A percentile compares a stretch with the other conserved stretches of the same genome.
Evolutionary conservation across 805 yeast genomes (phyloP).

Genomic region (Wickerhamiella vanderwaltii): DNA sequence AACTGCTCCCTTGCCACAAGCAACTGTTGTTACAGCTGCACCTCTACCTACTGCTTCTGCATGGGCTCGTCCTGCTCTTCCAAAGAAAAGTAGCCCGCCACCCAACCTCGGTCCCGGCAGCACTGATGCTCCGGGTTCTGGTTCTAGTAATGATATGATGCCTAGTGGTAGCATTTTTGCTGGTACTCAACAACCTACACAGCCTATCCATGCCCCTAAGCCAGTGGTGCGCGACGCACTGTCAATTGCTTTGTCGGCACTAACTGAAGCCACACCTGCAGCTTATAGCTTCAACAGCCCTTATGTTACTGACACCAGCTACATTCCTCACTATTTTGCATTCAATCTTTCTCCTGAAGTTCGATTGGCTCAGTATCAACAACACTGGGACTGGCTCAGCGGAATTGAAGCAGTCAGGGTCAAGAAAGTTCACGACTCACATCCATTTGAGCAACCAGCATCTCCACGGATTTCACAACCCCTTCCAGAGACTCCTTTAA

Average conservation of each 20-base stretch:
- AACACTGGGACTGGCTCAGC: background rate
- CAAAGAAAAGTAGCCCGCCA: no score
- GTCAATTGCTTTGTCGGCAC: background rate
- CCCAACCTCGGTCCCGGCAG: background rate
- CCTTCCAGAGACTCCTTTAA: slow-evolving; percentile 24
- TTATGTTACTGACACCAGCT: background rate
- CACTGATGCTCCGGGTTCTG: background rate
- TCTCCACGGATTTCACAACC: no score
- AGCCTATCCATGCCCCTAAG: background rate
- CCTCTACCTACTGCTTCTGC: slow-evolving; percentile 9
- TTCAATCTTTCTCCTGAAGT: slow-evolving; percentile 2
- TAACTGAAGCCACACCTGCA: background rate
- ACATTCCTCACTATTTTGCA: slow-evolving; percentile 7
- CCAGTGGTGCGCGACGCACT: background rate
- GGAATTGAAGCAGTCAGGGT: slow-evolving; percentile 8
- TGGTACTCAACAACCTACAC: background rate
- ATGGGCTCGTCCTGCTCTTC: slow-evolving; percentile 5
- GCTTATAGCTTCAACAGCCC: slow-evolving; percentile 4
- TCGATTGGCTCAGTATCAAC: slow-evolving; percentile 1
- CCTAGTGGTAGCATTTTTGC: background rate
- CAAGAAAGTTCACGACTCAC: slow-evolving; percentile 2
- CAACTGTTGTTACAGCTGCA: slow-evolving; percentile 2
- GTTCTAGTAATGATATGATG: background rate
- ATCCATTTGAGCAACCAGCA: background rate
- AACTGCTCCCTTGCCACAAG: background rate